Conservation (phyloP, 2,329 filamentous ascomycete species). For the Ascomycota sp. region DNA sequence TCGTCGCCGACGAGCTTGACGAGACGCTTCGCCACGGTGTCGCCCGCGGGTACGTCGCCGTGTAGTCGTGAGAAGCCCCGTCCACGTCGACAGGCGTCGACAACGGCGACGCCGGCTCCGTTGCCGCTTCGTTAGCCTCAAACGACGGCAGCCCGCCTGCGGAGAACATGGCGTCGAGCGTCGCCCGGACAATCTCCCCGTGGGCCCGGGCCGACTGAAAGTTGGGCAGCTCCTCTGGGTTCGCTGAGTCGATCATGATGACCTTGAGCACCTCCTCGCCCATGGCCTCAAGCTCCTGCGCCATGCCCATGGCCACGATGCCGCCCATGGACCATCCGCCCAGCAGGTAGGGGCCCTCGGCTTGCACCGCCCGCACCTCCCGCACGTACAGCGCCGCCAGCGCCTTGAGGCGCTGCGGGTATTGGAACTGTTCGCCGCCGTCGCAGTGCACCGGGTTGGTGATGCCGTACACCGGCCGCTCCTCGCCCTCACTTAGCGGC, state of each 20-base stretch:
- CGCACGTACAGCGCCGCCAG: constrained; percentile 3
- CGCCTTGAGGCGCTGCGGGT: constrained; percentile 4
- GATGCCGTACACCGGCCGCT: constrained; percentile 7
- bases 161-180: constrained; percentile 1
- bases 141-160: constrained; percentile 2
- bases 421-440: constrained; percentile 4
- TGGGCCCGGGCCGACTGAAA: constrained; percentile 21
- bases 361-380: constrained; percentile 3
- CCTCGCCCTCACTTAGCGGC: constrained; percentile 4
- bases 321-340: constrained; percentile 61
- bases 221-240: constrained; percentile 44
- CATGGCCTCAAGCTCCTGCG: constrained; percentile 33
- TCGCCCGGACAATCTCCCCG: background rate
- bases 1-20: background rate
- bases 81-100: background rate
- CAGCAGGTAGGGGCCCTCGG: constrained; percentile 11
- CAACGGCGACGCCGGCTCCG: background rate
- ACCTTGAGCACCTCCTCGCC: constrained; percentile 36
- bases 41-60: constrained; percentile 1
- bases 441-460: constrained; percentile 5
- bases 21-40: constrained; percentile 2
- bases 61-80: too few species aligned
- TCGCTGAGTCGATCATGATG: constrained; percentile 43
- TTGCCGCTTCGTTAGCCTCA: background rate
- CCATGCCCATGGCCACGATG: constrained; percentile 46